Percentiles rank a stretch among this genome's conserved stretches.
Conservation (phyloP, 306 rosid species). For the Parietaria judaica region DNA sequence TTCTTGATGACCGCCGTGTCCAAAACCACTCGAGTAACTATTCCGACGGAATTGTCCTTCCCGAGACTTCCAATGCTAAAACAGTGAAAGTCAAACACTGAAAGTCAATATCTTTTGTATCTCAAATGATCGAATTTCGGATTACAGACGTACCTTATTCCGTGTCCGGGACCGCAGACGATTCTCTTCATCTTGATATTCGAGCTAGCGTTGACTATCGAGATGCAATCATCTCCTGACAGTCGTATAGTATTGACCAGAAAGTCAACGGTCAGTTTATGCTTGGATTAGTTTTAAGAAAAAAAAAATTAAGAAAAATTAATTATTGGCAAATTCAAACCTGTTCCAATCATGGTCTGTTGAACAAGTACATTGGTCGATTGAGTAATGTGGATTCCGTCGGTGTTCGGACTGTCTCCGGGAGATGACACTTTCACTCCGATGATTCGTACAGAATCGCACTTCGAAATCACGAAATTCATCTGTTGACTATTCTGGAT, state of each 20-base stretch:
- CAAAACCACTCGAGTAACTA: slow-evolving; percentile 78
- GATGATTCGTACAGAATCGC: slow-evolving; percentile 49
- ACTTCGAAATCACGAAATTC: slow-evolving; percentile 62
- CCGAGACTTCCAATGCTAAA: slow-evolving; percentile 97
- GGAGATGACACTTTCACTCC: slow-evolving; percentile 72
- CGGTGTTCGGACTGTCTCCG: slow-evolving; percentile 89
- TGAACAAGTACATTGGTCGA: slow-evolving; percentile 79
- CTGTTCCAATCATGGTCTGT: slow-evolving; percentile 86
- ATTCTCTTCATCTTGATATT: slow-evolving; percentile 86
- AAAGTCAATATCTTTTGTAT: neutral
- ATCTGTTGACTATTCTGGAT: slow-evolving; percentile 91
- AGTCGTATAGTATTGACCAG: slow-evolving; percentile 13
- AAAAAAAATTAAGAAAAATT: neutral
- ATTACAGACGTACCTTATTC: slow-evolving; percentile 61
- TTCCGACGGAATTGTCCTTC: slow-evolving; percentile 73
- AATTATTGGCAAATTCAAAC: slow-evolving; percentile 25
- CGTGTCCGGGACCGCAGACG: slow-evolving; percentile 95
- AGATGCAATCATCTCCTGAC: slow-evolving; percentile 94
- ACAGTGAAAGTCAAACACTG: neutral
- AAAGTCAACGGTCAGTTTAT: slow-evolving; percentile 10
- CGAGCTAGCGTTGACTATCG: slow-evolving; percentile 91
- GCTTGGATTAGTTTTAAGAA: neutral
- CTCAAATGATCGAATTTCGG: neutral
- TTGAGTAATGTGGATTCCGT: slow-evolving; percentile 86
- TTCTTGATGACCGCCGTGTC: slow-evolving; percentile 71